Base-by-base conservation (phyloP, 768 basidiomycete genomes). In the Pholiota conissans region DNA sequence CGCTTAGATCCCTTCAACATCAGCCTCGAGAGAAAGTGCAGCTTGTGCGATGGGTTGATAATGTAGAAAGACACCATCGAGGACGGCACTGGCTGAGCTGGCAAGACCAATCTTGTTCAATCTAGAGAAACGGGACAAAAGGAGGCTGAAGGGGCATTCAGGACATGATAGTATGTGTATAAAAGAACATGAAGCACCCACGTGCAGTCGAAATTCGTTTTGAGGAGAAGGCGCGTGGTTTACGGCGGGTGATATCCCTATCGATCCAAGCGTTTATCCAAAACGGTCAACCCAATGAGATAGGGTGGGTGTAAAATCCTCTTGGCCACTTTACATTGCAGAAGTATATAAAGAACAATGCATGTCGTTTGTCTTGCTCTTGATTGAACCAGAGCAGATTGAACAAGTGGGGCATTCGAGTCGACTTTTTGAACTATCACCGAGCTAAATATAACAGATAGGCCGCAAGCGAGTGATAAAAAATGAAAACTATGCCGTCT, bases 51-150 rank as follows among this genome's bases (percentile, higher is more conserved):
- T 20, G 76, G 72, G 57, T 73, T 73, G 57, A 73, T 67, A 53
- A 75, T 56, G 61, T 73, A 70, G 58, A 79, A 62, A 52, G 76
- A 68, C 49, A 74, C 73, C 76, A 77, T 77, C 61, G 60, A 64
- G 64, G 63, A 46, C 32, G 30, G 46, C 39, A 55, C 46, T 45
- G 58, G 58, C 32, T 30, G n/a, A 20, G 39, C 10, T 26, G 18
- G 24, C 24, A 35, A 16, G 32, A 18, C 49, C 34, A 56, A 29
- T 28, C 24, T 39, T 47, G 60, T 46, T 48, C 37, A 50, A 58
- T 57, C 55, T 52, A 63, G 55, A 64, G 59, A 61, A 49, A 52
- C 49, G 49, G 58, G 58, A 58, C 34, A 58, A 39, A 54, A 51
- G 49, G 47, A 13, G 52, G 27, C 56, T 56, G 50, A 53, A 46